Percentiles rank a stretch among this genome's conserved stretches.
phyloP scores from a whole-genome alignment of 1,284 basidiomycete genomes.

The Rhodotorula sp. region DNA sequence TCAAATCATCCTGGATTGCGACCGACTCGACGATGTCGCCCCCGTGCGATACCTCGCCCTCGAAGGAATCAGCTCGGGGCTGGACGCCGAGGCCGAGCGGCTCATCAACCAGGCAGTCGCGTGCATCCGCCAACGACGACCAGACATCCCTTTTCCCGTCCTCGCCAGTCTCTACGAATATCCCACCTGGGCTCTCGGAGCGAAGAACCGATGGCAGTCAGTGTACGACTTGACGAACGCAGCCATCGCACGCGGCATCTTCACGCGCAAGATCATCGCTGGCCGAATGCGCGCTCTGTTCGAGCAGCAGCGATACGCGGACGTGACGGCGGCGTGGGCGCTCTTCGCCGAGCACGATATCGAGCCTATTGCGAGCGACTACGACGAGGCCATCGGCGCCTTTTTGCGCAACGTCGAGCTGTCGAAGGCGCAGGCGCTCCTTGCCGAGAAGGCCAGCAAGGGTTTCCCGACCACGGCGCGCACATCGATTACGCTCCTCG shows the following conservation, averaged over 20 bases:
- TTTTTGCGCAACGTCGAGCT: slow-evolving; percentile 33
- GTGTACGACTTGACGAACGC: slow-evolving; percentile 20
- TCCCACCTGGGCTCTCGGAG: neutral
- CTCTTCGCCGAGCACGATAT: slow-evolving; percentile 11
- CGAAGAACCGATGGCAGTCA: neutral
- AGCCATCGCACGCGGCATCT: slow-evolving; percentile 8
- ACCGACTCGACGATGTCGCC: slow-evolving; percentile 8
- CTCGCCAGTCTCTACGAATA: neutral
- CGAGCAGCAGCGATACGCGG: slow-evolving; percentile 18
- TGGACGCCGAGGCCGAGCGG: slow-evolving; percentile 2
- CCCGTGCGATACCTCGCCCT: neutral
- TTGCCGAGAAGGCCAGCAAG: slow-evolving; percentile 24
- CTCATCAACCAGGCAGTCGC: slow-evolving; percentile 5
- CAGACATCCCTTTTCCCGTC: neutral
- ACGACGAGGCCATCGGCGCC: slow-evolving; percentile 37
- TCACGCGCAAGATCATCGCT: slow-evolving; percentile 8
- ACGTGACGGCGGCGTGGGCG: slow-evolving; percentile 15
- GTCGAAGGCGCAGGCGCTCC: slow-evolving; percentile 24
- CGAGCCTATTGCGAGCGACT: slow-evolving; percentile 11
- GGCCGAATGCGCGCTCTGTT: slow-evolving; percentile 28
- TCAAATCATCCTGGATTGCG: neutral
- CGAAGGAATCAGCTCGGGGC: neutral
- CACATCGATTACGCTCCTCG: slow-evolving; percentile 30
- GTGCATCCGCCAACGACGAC: neutral
- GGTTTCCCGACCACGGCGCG: slow-evolving; percentile 28